phyloP scores from a whole-genome alignment of 805 yeast species.

The Vanderwaltozyma yarrowii region DNA sequence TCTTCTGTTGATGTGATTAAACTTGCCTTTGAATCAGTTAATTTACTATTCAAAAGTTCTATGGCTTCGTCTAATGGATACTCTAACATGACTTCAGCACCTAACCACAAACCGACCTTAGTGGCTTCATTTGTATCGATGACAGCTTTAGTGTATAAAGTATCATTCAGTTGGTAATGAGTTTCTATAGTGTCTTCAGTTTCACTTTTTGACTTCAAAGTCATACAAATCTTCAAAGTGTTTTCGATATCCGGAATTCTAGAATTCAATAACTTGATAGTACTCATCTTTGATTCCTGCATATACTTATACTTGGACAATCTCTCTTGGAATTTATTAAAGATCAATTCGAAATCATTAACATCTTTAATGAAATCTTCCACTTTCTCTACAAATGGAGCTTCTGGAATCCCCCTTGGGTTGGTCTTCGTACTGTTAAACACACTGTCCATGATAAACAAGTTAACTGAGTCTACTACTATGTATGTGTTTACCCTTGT shows the following conservation, averaged over 20 bases:
- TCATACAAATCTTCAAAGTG: conserved; percentile 64
- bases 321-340: conserved; percentile 75
- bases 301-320: conserved; percentile 82
- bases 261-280: conserved; percentile 24
- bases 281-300: conserved; percentile 38
- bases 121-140: conserved; percentile 42
- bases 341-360: conserved; percentile 58
- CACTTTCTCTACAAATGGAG: conserved; percentile 83
- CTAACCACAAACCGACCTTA: conserved; percentile 86
- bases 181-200: conserved; percentile 41
- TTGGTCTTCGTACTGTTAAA: conserved; percentile 51
- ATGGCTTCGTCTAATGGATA: conserved; percentile 86
- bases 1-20: conserved; percentile 66
- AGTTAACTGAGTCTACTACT: too few relatives aligned
- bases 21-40: conserved; percentile 51
- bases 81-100: conserved; percentile 96
- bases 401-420: conserved; percentile 94
- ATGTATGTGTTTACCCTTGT: too few relatives aligned
- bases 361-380: conserved; percentile 60
- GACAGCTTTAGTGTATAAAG: conserved; percentile 76
- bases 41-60: conserved; percentile 50
- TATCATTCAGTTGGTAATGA: conserved; percentile 89
- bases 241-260: conserved; percentile 90
- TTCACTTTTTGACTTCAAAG: conserved; percentile 38
- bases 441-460: conserved; percentile 27